Conservation (phyloP, 176 grass and related monocot species). For the Raddia distichophylla region DNA sequence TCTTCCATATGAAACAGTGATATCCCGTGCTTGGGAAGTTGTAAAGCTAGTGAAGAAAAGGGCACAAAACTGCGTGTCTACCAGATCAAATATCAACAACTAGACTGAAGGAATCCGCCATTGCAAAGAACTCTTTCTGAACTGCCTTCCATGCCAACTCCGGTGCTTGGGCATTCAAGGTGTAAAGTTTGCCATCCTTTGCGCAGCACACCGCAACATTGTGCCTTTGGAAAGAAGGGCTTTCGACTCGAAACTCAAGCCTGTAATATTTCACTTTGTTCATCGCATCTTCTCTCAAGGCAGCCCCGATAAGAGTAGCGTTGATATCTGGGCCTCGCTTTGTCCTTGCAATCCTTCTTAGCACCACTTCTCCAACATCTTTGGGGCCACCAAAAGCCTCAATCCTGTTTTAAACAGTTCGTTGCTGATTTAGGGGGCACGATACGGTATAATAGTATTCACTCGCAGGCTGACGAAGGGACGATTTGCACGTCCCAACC, state of each 20-base stretch:
- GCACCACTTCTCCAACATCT: conserved; percentile 83
- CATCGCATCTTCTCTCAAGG: conserved; percentile 55
- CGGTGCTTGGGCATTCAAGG: conserved; percentile 82
- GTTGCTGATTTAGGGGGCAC: not conserved
- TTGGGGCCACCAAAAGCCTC: conserved; percentile 75
- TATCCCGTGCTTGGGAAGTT: not conserved
- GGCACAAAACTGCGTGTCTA: conserved; percentile 33
- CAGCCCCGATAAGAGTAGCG: conserved; percentile 66
- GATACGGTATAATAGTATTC: not conserved
- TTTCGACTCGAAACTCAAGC: conserved; percentile 80
- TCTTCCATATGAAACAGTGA: not conserved
- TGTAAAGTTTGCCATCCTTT: conserved; percentile 73
- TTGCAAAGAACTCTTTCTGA: conserved; percentile 59
- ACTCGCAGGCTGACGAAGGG: not conserved
- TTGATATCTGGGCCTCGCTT: conserved; percentile 60
- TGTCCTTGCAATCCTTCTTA: conserved; percentile 80
- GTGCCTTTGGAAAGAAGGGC: conserved; percentile 65
- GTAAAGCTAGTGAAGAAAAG: conserved; percentile 5
- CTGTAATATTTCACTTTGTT: conserved; percentile 83
- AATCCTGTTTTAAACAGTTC: conserved; percentile 56
- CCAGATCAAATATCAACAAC: conserved; percentile 41
- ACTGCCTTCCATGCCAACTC: conserved; percentile 65
- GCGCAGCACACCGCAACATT: conserved; percentile 84
- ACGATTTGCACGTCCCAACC: not conserved
- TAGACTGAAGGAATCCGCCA: conserved; percentile 85